Base-by-base conservation (phyloP, 306 rosid species). In the Nissolia schottii region DNA sequence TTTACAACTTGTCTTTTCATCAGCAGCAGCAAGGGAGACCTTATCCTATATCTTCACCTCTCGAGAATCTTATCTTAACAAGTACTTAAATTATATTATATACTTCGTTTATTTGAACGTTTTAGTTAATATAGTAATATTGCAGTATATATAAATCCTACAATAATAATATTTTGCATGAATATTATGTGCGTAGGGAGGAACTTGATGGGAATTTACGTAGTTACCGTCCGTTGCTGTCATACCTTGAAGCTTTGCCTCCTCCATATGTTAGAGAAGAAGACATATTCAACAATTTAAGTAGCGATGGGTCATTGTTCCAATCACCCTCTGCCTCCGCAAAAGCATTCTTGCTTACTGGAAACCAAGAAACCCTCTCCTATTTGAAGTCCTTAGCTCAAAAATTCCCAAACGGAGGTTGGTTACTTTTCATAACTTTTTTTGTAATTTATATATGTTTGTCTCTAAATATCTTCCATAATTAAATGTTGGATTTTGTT, bases 251-350 rank as follows among this genome's bases (percentile, higher is more conserved):
- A 71, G 81, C 79, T 5, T n/a, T 83, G 46, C 76, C 86, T 75
- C 13, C 45, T 18, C 50, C 76, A 3, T 58, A 31, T 34, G 59
- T 79, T 58, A 54, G 7, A 2, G 62, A 59, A 78, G 60, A 74
- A 40, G 81, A 63, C 40, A 79, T 82, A 57, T 16, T 31, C 8
- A 64, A 19, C 14, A 62, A 70, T 10, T 58, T 82, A 58, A 64
- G 79, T 53, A 22, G 3, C 7, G 81, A 75, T 66, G 87, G 86
- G 2, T 83, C 86, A 7, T 23, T 83, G 61, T 75, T 75, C 41
- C 81, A 79, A 25, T 83, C 86, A 0, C 86, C 86, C 20, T 79
- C 86, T 34, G 83, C 86, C 35, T 64, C 81, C 0, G 83, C 86
- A 70, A 70, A 61, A 65, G 81, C 79, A 64, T 78, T 50, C 45